Evolutionary conservation across 352 stramenopile genomes (phyloP).

Genomic region (Globisporangium nagaii): DNA sequence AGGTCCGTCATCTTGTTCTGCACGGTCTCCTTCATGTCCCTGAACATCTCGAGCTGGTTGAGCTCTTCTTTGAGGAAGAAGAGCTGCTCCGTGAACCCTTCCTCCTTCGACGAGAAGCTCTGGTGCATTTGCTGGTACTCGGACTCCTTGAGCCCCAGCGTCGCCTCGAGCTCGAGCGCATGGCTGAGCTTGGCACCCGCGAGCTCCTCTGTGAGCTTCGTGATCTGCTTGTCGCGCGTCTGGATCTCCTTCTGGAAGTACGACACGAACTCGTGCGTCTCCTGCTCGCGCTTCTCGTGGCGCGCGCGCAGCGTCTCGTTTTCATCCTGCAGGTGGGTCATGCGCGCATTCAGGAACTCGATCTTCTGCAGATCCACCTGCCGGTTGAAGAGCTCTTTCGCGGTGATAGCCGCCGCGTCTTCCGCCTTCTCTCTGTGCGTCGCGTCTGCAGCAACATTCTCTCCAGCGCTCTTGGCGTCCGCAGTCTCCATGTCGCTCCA

Average conservation of each 20-base stretch:
- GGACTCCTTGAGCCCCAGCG: constrained; percentile 35
- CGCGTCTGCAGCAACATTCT: background rate
- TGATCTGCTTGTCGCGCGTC: constrained; percentile 65
- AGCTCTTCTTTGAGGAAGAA: constrained; percentile 63
- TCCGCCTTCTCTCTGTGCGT: background rate
- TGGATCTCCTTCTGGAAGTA: constrained; percentile 94
- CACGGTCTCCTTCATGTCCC: constrained; percentile 62
- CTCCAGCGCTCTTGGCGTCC: background rate
- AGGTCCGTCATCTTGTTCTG: constrained; percentile 52
- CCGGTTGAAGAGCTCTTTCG: constrained; percentile 54
- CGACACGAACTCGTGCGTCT: constrained; percentile 92
- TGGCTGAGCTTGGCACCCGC: constrained; percentile 51
- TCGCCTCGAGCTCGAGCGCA: constrained; percentile 50
- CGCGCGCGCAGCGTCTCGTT: constrained; percentile 73
- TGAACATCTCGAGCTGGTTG: constrained; percentile 59
- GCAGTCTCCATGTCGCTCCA: constrained; percentile 10
- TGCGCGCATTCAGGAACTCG: constrained; percentile 48
- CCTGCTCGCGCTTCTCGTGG: constrained; percentile 86
- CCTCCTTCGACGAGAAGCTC: constrained; percentile 37
- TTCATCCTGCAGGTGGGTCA: constrained; percentile 62
- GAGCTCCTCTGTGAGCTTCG: constrained; percentile 82
- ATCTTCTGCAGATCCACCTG: constrained; percentile 65
- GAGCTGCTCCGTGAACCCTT: constrained; percentile 50
- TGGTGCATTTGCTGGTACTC: constrained; percentile 43
- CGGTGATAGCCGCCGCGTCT: constrained; percentile 11